These are phyloP conservation scores for Catharanthus roseus DNA, from an alignment of 257 asterid genomes.

Conservation along the genomic window DNA sequence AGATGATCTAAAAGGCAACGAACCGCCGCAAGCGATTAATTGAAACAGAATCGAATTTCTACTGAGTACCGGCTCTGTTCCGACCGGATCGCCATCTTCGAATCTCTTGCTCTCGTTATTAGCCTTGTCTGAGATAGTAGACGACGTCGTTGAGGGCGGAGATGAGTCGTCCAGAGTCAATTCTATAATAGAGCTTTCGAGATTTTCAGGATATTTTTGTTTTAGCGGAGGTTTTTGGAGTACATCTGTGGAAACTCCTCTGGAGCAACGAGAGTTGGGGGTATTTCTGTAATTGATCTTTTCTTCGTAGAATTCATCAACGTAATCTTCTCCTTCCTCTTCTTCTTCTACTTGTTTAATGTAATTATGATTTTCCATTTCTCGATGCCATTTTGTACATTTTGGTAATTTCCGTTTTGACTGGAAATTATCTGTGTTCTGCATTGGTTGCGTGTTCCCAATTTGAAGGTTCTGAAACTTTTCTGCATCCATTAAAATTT, in stretches of 20 bases:
- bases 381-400: conserved; percentile 27
- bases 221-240: conserved; percentile 14
- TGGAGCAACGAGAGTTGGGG: conserved; percentile 39
- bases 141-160: conserved; percentile 65
- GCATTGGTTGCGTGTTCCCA: conserved; percentile 15
- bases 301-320: conserved; percentile 40
- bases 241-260: conserved; percentile 58
- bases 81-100: conserved; percentile 52
- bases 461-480: conserved; percentile 26
- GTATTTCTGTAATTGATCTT: conserved; percentile 26
- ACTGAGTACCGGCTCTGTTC: conserved; percentile 44
- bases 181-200: conserved; percentile 24
- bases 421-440: conserved; percentile 21
- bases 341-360: conserved; percentile 10
- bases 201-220: conserved; percentile 15
- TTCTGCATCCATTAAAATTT: conserved; percentile 27
- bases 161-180: conserved; percentile 31
- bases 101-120: conserved; percentile 22
- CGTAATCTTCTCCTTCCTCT: conserved; percentile 17
- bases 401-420: conserved; percentile 31
- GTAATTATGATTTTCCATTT: conserved; percentile 13
- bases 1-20: conserved; percentile 53
- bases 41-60: conserved; percentile 64
- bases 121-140: conserved; percentile 50
- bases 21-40: conserved; percentile 80